Evolutionary conservation across 129 eudicot species (phyloP).

Genomic region (Solidago caesia): DNA sequence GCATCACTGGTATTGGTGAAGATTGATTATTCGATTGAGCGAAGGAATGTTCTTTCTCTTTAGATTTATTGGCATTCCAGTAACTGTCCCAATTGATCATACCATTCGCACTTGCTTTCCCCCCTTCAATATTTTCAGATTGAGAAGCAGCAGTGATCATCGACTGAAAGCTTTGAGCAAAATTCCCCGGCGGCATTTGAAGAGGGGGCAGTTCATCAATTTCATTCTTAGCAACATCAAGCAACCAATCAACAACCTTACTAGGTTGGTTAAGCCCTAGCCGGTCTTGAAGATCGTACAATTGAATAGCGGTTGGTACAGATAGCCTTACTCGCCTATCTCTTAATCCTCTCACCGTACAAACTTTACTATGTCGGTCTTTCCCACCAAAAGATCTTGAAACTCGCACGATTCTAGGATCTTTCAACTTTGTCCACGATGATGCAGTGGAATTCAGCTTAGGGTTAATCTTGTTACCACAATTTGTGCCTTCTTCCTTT

Average conservation of each 20-base stretch:
- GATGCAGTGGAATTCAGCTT: constrained; percentile 36
- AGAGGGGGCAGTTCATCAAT: constrained; percentile 88
- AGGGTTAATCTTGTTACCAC: constrained; percentile 23
- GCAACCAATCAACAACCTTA: constrained; percentile 90
- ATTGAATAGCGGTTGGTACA: constrained; percentile 79
- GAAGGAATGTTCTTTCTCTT: constrained; percentile 37
- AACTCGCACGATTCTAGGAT: constrained; percentile 84
- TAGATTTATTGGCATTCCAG: constrained; percentile 30
- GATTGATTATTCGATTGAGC: constrained; percentile 39
- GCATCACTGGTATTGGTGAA: constrained; percentile 29
- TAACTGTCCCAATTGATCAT: constrained; percentile 38
- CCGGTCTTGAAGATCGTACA: constrained; percentile 90
- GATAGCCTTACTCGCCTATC: constrained; percentile 86
- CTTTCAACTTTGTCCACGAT: constrained; percentile 78
- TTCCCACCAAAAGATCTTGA: constrained; percentile 88
- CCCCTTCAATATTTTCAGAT: constrained; percentile 24
- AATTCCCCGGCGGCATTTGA: constrained; percentile 56
- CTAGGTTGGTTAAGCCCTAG: constrained; percentile 88
- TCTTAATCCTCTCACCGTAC: constrained; percentile 82
- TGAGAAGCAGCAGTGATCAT: constrained; percentile 34
- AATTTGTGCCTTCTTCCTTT: constrained; percentile 36
- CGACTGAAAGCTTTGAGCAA: constrained; percentile 37
- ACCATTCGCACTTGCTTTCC: constrained; percentile 12
- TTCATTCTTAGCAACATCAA: constrained; percentile 67
- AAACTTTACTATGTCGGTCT: constrained; percentile 93